A percentile compares a stretch with the other conserved stretches of the same genome.
Conservation (phyloP, 2,329 filamentous ascomycete genomes). For the Fusarium newnesense region DNA sequence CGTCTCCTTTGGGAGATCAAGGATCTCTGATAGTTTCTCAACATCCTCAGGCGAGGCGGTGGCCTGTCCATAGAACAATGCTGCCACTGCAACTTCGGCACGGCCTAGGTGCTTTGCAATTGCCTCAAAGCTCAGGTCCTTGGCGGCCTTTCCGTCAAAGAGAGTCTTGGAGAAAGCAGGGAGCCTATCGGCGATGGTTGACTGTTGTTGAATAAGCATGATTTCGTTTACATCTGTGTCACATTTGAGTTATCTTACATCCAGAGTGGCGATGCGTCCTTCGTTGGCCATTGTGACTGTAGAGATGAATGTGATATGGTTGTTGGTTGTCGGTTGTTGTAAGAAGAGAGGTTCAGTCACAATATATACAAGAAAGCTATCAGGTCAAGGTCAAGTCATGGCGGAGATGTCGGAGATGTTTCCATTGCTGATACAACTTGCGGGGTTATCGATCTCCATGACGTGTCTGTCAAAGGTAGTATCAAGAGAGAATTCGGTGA, state of each 20-base stretch:
- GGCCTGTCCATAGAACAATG: conserved; percentile 90
- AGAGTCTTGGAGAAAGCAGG: conserved; percentile 77
- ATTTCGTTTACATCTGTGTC: neutral
- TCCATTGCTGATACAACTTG: conserved; percentile 34
- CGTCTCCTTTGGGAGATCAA: conserved; percentile 66
- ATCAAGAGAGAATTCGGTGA: conserved; percentile 39
- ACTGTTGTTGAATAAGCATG: conserved; percentile 54
- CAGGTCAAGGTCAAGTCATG: conserved; percentile 20
- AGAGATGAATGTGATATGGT: neutral
- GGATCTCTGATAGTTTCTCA: conserved; percentile 71
- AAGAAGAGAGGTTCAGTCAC: neutral
- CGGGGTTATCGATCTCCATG: conserved; percentile 39
- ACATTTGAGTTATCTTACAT: conserved; percentile 46
- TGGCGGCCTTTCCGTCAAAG: conserved; percentile 76
- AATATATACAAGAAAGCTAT: neutral
- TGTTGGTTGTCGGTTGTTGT: conserved; percentile 9
- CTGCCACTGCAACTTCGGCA: conserved; percentile 85
- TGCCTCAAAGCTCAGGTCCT: conserved; percentile 80
- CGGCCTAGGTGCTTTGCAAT: conserved; percentile 80
- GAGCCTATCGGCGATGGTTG: conserved; percentile 74
- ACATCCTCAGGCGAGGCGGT: conserved; percentile 76
- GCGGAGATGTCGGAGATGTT: conserved; percentile 34
- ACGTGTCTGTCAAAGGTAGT: conserved; percentile 33
- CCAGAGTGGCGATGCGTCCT: conserved; percentile 48
- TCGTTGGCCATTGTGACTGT: conserved; percentile 38